Conservation (phyloP, 257 asterid genomes). For the Solanum virginianum region DNA sequence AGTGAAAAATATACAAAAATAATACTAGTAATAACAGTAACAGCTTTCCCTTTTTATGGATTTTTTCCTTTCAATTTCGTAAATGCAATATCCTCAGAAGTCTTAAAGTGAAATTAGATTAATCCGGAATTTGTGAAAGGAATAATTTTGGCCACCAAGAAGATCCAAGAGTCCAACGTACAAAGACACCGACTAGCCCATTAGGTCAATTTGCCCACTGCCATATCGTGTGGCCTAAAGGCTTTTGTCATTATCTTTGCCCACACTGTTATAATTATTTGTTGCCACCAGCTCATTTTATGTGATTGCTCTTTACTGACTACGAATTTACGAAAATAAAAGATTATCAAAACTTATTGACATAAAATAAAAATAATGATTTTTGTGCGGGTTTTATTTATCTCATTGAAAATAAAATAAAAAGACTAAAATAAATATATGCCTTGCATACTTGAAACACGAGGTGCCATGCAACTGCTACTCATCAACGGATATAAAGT, state of each 20-base stretch:
- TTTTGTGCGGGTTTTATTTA: background rate
- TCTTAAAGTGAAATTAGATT: background rate
- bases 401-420: background rate
- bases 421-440: background rate
- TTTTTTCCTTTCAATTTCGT: background rate
- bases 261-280: background rate
- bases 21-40: background rate
- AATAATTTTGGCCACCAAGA: background rate
- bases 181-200: background rate
- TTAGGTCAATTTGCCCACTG: background rate
- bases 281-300: background rate
- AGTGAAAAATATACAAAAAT: background rate
- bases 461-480: background rate
- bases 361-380: background rate
- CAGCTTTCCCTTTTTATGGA: background rate
- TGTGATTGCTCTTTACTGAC: too few relatives aligned
- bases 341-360: background rate
- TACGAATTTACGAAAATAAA: background rate
- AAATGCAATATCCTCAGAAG: background rate
- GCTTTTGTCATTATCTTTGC: background rate
- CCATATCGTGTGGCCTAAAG: background rate
- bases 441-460: background rate
- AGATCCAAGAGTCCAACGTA: constrained; percentile 5
- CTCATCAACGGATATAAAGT: background rate
- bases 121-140: too few relatives aligned